phyloP scores from a whole-genome alignment of 371 early-diverging fungal species.

The Racocetra persica region DNA sequence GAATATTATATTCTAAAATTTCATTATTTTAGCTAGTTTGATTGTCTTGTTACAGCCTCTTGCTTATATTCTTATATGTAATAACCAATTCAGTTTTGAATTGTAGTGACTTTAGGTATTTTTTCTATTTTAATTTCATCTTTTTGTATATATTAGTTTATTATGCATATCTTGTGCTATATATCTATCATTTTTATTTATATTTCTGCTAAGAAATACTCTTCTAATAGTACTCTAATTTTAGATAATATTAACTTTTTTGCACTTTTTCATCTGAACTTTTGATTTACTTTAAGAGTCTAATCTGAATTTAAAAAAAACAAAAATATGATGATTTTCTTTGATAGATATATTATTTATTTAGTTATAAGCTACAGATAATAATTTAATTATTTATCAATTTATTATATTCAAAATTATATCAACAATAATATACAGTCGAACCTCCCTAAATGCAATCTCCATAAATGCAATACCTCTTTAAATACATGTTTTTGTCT shows the following conservation, averaged over 20 bases:
- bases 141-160: background rate
- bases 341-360: too few relatives aligned
- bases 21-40: too few relatives aligned
- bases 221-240: background rate
- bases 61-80: background rate
- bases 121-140: background rate
- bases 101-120: background rate
- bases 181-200: constrained; percentile 14
- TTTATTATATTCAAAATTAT: too few relatives aligned
- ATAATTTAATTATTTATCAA: too few relatives aligned
- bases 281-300: background rate
- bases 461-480: too few relatives aligned
- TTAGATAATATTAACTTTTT: background rate
- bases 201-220: constrained; percentile 20
- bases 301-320: background rate
- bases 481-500: too few relatives aligned
- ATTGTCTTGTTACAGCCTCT: background rate
- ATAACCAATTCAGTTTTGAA: background rate
- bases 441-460: too few relatives aligned
- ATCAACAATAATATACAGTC: too few relatives aligned
- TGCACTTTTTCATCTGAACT: background rate
- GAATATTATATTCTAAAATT: too few relatives aligned
- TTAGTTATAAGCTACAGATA: too few relatives aligned
- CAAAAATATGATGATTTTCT: too few relatives aligned
- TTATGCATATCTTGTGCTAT: background rate